phyloP scores from a whole-genome alignment of 352 stramenopile species.

The Globisporangium carolinianum region DNA sequence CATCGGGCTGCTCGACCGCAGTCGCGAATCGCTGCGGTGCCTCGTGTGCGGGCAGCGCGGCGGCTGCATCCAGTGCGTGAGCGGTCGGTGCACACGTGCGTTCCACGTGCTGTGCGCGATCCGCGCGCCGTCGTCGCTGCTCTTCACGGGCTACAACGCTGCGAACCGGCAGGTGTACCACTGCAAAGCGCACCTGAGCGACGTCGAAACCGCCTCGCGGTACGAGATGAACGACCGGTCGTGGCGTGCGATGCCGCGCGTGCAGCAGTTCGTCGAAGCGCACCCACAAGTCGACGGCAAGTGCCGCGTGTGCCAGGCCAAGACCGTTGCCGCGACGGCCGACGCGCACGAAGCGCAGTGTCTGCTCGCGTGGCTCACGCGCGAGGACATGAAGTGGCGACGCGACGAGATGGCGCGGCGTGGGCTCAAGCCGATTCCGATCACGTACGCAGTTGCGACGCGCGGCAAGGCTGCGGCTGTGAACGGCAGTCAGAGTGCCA shows the following conservation, averaged over 20 bases:
- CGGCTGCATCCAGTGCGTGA: constrained; percentile 86
- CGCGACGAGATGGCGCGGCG: constrained; percentile 28
- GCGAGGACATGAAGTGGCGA: constrained; percentile 30
- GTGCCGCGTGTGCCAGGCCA: constrained; percentile 53
- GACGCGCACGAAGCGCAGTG: constrained; percentile 57
- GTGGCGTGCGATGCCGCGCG: constrained; percentile 29
- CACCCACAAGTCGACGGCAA: constrained; percentile 27
- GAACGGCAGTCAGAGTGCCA: constrained; percentile 11
- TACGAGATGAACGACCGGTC: constrained; percentile 66
- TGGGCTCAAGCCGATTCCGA: constrained; percentile 24
- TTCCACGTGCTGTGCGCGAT: constrained; percentile 85
- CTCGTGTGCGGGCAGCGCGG: constrained; percentile 75
- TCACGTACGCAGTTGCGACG: constrained; percentile 26
- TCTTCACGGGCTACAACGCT: constrained; percentile 82
- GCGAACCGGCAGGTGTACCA: constrained; percentile 79
- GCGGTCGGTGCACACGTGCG: constrained; percentile 65
- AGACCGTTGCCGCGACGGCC: constrained; percentile 30
- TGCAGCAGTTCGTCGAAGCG: constrained; percentile 18
- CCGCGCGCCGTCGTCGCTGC: constrained; percentile 46
- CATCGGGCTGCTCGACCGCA: constrained; percentile 56
- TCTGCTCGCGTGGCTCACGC: constrained; percentile 46
- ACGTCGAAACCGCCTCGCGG: constrained; percentile 32
- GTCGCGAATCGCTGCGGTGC: constrained; percentile 67
- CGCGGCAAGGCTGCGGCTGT: constrained; percentile 12
- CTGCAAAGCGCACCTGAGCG: constrained; percentile 66